Evolutionary conservation across 1,139 yeast genomes (phyloP).

Genomic region (Candida sanyaensis): DNA sequence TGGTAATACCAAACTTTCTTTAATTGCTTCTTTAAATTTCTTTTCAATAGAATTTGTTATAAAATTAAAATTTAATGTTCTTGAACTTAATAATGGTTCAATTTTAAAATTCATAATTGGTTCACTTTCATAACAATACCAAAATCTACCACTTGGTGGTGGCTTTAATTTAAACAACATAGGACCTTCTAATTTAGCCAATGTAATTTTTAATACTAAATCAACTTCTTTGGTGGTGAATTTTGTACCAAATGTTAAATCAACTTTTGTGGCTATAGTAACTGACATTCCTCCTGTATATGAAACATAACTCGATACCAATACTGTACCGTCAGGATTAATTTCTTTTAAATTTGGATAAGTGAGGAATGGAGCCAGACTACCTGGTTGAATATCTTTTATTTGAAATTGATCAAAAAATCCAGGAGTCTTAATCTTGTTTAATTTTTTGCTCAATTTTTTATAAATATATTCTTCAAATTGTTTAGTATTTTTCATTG

Average conservation of each 20-base stretch:
- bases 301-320: conserved; percentile 58
- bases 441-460: conserved; percentile 68
- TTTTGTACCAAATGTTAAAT: conserved; percentile 69
- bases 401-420: conserved; percentile 82
- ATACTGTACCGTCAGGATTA: conserved; percentile 80
- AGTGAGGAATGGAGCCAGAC: conserved; percentile 77
- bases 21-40: conserved; percentile 75
- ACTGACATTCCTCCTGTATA: conserved; percentile 76
- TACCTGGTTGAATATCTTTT: conserved; percentile 72
- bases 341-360: conserved; percentile 69
- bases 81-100: conserved; percentile 86
- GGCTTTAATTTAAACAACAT: conserved; percentile 71
- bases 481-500: conserved; percentile 69
- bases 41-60: conserved; percentile 80
- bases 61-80: conserved; percentile 75
- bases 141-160: conserved; percentile 85
- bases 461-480: conserved; percentile 58
- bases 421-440: conserved; percentile 82
- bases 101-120: conserved; percentile 74
- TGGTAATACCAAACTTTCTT: conserved; percentile 80
- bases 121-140: conserved; percentile 86
- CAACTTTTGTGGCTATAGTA: conserved; percentile 78
- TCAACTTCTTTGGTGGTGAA: conserved; percentile 81
- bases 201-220: conserved; percentile 67
- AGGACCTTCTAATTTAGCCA: conserved; percentile 74